phyloP scores from a whole-genome alignment of 2,329 filamentous ascomycete genomes.

The Setomelanomma holmii region DNA sequence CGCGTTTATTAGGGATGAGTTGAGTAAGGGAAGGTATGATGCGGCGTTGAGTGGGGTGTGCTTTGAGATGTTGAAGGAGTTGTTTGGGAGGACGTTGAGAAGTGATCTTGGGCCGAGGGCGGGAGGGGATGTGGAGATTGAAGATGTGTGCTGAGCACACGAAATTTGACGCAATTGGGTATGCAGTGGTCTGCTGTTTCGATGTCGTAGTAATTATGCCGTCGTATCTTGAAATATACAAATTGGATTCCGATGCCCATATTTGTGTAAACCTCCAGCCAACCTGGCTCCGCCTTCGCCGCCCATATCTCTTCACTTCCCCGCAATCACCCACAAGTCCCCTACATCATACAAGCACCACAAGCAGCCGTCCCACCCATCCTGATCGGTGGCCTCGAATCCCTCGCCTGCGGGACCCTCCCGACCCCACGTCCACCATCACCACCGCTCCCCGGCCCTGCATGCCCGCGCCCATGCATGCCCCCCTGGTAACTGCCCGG shows the following conservation, averaged over 20 bases:
- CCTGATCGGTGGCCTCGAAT: constrained; percentile 36
- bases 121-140: constrained; percentile 66
- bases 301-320: neutral
- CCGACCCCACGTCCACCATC: constrained; percentile 24
- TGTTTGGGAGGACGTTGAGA: constrained; percentile 81
- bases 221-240: no score
- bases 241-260: no score
- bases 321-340: no score
- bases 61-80: constrained; percentile 87
- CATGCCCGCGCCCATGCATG: constrained; percentile 38
- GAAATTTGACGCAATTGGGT: neutral
- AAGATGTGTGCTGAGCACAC: constrained; percentile 68
- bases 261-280: no score
- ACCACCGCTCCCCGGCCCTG: constrained; percentile 21
- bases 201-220: no score
- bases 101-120: constrained; percentile 76
- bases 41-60: constrained; percentile 85
- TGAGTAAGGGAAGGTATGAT: constrained; percentile 93
- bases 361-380: constrained; percentile 35
- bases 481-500: constrained; percentile 38
- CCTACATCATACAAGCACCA: constrained; percentile 37
- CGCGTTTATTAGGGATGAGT: constrained; percentile 60
- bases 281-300: no score
- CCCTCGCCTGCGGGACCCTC: constrained; percentile 27
- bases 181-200: no score